Evolutionary conservation across 2,329 filamentous ascomycete species (phyloP).

Genomic region (Aspergillus melleus): DNA sequence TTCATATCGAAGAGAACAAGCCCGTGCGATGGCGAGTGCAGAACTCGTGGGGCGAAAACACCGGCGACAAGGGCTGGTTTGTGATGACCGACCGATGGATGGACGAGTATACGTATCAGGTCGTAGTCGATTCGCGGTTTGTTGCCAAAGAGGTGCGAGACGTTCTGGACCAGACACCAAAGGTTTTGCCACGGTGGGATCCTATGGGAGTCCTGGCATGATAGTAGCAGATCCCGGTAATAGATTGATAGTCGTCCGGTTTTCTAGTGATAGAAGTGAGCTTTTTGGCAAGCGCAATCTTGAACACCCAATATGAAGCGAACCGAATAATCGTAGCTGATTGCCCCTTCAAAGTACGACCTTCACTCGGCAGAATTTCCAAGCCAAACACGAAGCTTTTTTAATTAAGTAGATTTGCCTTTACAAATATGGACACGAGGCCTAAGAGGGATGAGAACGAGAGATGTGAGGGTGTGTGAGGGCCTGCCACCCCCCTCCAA

Average conservation of each 20-base stretch:
- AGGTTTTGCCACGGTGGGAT: conserved; percentile 75
- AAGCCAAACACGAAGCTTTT: neutral
- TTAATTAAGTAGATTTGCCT: neutral
- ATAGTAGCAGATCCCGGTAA: neutral
- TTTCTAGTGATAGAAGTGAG: neutral
- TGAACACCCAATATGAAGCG: neutral
- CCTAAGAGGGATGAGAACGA: neutral
- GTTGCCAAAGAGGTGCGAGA: conserved; percentile 66
- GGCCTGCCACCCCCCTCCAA: neutral
- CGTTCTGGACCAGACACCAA: conserved; percentile 68
- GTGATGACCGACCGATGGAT: conserved; percentile 84
- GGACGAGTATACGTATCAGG: conserved; percentile 82
- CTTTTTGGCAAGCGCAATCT: neutral
- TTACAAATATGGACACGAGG: neutral
- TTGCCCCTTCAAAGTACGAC: neutral
- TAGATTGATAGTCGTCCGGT: neutral
- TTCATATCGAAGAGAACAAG: conserved; percentile 71
- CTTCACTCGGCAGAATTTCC: neutral
- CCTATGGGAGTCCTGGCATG: conserved; percentile 71
- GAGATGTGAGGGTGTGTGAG: neutral
- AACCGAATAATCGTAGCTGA: neutral
- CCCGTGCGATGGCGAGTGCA: conserved; percentile 80
- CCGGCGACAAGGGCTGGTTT: conserved; percentile 79
- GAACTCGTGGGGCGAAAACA: conserved; percentile 75
- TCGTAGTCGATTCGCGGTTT: conserved; percentile 74